phyloP scores from a whole-genome alignment of 1,139 yeast species.

The Ashbya aceris region DNA sequence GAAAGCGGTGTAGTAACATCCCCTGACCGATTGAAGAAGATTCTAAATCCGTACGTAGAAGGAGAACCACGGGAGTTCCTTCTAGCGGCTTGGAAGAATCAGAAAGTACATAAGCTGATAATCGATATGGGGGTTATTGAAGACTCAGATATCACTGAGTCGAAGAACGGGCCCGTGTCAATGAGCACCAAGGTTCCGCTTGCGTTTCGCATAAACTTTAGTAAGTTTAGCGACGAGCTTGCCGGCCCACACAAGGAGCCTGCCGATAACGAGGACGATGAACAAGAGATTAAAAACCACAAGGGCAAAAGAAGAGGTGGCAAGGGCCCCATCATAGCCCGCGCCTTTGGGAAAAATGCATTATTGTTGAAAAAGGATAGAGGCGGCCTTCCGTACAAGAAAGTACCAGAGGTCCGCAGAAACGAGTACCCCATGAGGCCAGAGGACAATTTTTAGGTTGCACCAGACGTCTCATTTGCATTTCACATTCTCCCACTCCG shows the following conservation, averaged over 20 bases:
- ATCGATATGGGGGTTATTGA: slow-evolving; percentile 9
- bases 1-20: slow-evolving; percentile 22
- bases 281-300: slow-evolving; percentile 9
- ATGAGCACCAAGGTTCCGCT: slow-evolving; percentile 20
- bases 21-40: slow-evolving; percentile 24
- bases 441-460: slow-evolving; percentile 1
- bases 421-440: slow-evolving; percentile 26
- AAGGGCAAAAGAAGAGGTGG: slow-evolving; percentile 6
- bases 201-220: slow-evolving; percentile 20
- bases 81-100: slow-evolving; percentile 14
- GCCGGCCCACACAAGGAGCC: slow-evolving; percentile 25
- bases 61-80: slow-evolving; percentile 28
- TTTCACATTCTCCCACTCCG: not conserved
- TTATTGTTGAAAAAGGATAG: slow-evolving; percentile 27
- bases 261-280: slow-evolving; percentile 16
- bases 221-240: slow-evolving; percentile 21
- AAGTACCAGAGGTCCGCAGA: slow-evolving; percentile 25
- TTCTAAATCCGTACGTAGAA: slow-evolving; percentile 27
- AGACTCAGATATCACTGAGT: slow-evolving; percentile 24
- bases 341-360: slow-evolving; percentile 29
- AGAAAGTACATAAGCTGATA: slow-evolving; percentile 12
- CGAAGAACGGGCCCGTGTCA: slow-evolving; percentile 24
- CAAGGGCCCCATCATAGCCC: slow-evolving; percentile 23
- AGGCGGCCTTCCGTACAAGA: slow-evolving; percentile 29
- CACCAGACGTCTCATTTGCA: slow-evolving; percentile 1